Percentiles rank a stretch among this genome's conserved stretches.
Evolutionary conservation across 2,329 filamentous ascomycete genomes (phyloP).

Genomic region (Macroventuria anomochaeta): DNA sequence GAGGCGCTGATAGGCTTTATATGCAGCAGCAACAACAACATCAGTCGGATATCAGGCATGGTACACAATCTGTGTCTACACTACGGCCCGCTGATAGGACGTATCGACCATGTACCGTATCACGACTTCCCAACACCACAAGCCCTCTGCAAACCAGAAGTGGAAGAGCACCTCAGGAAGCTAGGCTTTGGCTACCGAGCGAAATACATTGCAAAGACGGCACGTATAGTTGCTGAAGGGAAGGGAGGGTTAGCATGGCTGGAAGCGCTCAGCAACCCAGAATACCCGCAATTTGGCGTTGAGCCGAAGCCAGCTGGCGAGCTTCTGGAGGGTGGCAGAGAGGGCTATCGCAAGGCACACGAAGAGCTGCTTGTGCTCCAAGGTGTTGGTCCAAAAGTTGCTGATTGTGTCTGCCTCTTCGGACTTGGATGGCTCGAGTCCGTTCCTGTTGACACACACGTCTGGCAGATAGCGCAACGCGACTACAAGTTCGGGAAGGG

Average conservation of each 20-base stretch:
- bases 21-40: constrained; percentile 99
- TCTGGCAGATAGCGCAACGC: constrained; percentile 96
- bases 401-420: constrained; percentile 96
- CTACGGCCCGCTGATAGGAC: constrained; percentile 79
- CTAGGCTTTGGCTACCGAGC: constrained; percentile 95
- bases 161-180: constrained; percentile 79
- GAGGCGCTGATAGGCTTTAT: constrained; percentile 94
- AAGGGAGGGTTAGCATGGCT: constrained; percentile 73
- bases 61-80: constrained; percentile 87
- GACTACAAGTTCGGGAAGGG: constrained; percentile 91
- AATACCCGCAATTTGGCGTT: constrained; percentile 66
- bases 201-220: constrained; percentile 89
- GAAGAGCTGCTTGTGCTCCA: constrained; percentile 78
- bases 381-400: constrained; percentile 94
- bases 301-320: constrained; percentile 54
- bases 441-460: constrained; percentile 94
- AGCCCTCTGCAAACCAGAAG: constrained; percentile 72
- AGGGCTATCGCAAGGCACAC: constrained; percentile 80
- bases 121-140: constrained; percentile 86
- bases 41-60: constrained; percentile 94
- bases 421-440: constrained; percentile 94
- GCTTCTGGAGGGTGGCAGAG: constrained; percentile 59
- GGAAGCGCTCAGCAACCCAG: constrained; percentile 76
- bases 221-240: constrained; percentile 73
- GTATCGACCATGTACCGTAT: constrained; percentile 73